Evolutionary conservation across 352 stramenopile genomes (phyloP).

Genomic region (Globisporangium okanoganense): DNA sequence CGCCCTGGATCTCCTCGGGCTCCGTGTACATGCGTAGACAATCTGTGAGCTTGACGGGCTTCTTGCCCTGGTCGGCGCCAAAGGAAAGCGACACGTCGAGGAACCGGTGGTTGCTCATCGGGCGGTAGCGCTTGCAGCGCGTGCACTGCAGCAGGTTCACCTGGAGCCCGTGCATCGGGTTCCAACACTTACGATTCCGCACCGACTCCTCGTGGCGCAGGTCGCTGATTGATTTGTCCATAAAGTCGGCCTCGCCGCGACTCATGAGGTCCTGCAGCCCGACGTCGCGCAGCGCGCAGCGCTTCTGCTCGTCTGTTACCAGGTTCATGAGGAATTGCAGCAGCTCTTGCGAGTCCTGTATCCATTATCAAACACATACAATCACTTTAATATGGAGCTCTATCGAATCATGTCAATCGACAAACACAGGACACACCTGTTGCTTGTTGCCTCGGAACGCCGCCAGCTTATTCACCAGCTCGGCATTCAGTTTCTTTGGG

Average conservation of each 20-base stretch:
- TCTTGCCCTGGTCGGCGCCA: constrained; percentile 24
- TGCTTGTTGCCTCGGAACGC: constrained; percentile 77
- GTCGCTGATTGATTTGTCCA: constrained; percentile 60
- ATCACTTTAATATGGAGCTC: neutral
- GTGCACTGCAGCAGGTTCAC: constrained; percentile 80
- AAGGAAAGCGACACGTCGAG: constrained; percentile 77
- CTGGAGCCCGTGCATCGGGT: constrained; percentile 70
- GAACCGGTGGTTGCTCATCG: constrained; percentile 75
- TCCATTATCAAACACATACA: neutral
- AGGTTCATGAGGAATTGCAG: constrained; percentile 85
- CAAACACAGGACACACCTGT: constrained; percentile 25
- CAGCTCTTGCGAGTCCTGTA: constrained; percentile 78
- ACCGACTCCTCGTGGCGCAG: constrained; percentile 57
- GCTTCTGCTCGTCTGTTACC: constrained; percentile 61
- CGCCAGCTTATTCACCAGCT: constrained; percentile 51
- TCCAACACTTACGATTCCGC: constrained; percentile 58
- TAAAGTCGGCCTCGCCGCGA: constrained; percentile 14
- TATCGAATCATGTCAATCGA: neutral
- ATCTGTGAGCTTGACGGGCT: constrained; percentile 41
- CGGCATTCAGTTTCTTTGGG: constrained; percentile 49
- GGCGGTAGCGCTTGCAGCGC: constrained; percentile 54
- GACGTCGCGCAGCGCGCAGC: constrained; percentile 42
- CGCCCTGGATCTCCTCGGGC: constrained; percentile 60
- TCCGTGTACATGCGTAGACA: constrained; percentile 66
- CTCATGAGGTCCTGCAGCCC: constrained; percentile 47